Evolutionary conservation across 2,329 filamentous ascomycete species (phyloP), one percentile per base, ranked within the genome.

Genomic region (Sporothrix euskadiensis): DNA sequence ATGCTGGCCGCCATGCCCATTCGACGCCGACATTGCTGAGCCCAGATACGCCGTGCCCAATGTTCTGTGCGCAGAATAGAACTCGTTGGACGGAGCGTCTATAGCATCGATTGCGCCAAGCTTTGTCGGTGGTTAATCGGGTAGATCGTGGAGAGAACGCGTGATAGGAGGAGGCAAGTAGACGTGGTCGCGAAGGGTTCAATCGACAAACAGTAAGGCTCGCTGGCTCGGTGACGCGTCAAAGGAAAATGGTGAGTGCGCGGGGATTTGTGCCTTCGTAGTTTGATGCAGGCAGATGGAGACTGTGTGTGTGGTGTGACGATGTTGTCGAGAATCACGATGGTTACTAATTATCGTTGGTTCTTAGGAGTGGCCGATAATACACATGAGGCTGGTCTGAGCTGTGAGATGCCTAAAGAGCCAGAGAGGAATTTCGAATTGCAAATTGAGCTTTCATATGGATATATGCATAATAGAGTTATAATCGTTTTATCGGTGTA

Each of bases 1-100:
- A 61, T 77, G 75, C 35, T 74, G 76, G 56, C 70, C 71, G 19
- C 73, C 68, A 19, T 76, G 74, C 30, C 71, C 70, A 49, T 73
- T 75, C 1, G 75, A 35, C 32, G 69, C 71, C 32, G 75, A 76
- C 75, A 76, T 76, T 56, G n/a, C 49, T 9, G 30, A 22, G 30
- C 41, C 19, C 12, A 19, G 39, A 49, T 59, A 10, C 54, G 22
- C 39, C 39, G 22, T 9, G 54, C 39, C 16, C 52, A 35, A 39
- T n/a, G 22, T 32, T 12, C 22, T 10, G 39, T 16, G 14, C 41
- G 32, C 8, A 2, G 69, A 8, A 4, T 16, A 8, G 4, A 32
- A 9, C n/a, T 69, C 12, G 32, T 22, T 35, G 6, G 7, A 7
- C 9, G 16, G 44, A 19, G 19, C 16, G 39, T 69, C 26, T 52